Evolutionary conservation across 169 alveolate species (phyloP), one percentile per base, ranked within the genome.

Genomic region (Eimeria praecox): DNA sequence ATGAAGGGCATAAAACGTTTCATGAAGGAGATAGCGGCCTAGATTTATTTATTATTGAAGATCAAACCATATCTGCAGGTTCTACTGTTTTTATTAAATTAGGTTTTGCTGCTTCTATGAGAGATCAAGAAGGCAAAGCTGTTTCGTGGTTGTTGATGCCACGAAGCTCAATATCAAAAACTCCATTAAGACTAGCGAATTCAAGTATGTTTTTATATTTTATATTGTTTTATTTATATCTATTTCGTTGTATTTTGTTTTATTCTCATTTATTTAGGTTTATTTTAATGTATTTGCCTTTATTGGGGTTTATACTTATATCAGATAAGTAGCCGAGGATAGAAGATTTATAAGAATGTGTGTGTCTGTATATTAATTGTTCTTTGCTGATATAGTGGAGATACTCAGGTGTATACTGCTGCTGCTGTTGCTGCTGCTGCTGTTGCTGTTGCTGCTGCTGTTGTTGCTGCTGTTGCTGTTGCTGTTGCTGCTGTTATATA

Each of bases 21-120:
- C 98, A 98, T 92, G 98, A 95, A 30, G 99, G 99, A 38, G 99
- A 98, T 94, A 97, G 98, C 73, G 99, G 99, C 22, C 95, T 98
- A 35, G 99, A 98, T 95, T 92, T 98, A 38, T 98, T 98, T 97
- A 96, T 98, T 75, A 89, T 96, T 40, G 98, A 98, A 71, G 98
- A 98, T 86, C 97, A 95, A 64, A 97, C 97, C 49, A 93, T 98
- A n/a, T 94, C 97, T 33, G 97, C 99, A 2, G 98, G 98, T 52
- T 97, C 97, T 54, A 98, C 99, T 6, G 97, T 95, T 33, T 97
- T 96, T 62, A 97, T 98, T 56, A 97, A 96, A 75, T 97, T 98
- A 18, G 99, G 99, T 27, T 95, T 98, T 42, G 97, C 99, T 42
- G 99, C 99, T 16, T 97, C 96, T 92, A 49, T 59, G 86, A 35